These are phyloP conservation scores for Rhododendron mucronatum DNA, from an alignment of 148 eudicot species.

Conservation along the genomic window DNA sequence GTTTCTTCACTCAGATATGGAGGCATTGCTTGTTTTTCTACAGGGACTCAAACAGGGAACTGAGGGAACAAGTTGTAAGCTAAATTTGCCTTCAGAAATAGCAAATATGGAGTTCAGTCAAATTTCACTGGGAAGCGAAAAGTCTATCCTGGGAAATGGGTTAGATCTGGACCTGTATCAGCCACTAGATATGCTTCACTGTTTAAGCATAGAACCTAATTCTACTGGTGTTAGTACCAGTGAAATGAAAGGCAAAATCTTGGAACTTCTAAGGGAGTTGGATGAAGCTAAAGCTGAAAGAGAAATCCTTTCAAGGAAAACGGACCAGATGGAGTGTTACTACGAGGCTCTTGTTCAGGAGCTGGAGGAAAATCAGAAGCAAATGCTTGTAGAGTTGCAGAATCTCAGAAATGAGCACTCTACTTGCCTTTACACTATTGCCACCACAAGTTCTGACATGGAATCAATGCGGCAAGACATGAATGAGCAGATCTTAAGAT, in stretches of 20 bases:
- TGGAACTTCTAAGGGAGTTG: conserved; percentile 70
- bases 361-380: conserved; percentile 93
- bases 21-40: conserved; percentile 40
- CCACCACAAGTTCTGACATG: conserved; percentile 62
- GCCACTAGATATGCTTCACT: conserved; percentile 66
- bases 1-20: conserved; percentile 58
- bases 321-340: conserved; percentile 95
- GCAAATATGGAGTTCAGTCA: conserved; percentile 18
- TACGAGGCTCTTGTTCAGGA: conserved; percentile 96
- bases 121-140: conserved; percentile 26
- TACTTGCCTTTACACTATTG: conserved; percentile 62
- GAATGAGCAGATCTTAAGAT: conserved; percentile 54
- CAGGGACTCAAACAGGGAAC: conserved; percentile 51
- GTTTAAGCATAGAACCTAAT: conserved; percentile 40
- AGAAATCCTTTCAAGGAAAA: conserved; percentile 63
- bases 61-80: conserved; percentile 23
- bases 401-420: conserved; percentile 83
- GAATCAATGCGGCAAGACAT: conserved; percentile 73
- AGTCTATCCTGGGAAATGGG: conserved; percentile 35
- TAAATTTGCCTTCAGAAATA: conserved; percentile 24
- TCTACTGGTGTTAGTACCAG: conserved; percentile 39
- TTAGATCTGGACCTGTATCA: conserved; percentile 74
- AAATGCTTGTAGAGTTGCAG: conserved; percentile 77
- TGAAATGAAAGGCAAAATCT: conserved; percentile 62
- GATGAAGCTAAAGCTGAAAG: conserved; percentile 72